phyloP scores from a whole-genome alignment of 202 grass and related monocot genomes.

The Cymbopogon flexuosus region DNA sequence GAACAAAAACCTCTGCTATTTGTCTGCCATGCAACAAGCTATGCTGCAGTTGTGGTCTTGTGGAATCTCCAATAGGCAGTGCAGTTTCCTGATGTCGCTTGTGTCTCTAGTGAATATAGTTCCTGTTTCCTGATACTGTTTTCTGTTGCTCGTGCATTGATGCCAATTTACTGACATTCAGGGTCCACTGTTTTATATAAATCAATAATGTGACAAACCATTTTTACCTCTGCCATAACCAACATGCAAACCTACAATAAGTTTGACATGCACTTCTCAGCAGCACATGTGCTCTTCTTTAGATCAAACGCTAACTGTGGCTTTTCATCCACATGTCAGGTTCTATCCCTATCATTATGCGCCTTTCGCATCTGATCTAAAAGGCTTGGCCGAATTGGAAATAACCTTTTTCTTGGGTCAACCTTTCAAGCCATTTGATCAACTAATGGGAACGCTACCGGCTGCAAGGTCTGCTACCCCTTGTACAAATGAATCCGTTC shows the following conservation, averaged over 20 bases:
- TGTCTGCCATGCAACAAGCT: neutral
- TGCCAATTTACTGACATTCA: neutral
- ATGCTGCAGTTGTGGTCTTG: slow-evolving; percentile 15
- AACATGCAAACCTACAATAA: neutral
- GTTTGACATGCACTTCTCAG: neutral
- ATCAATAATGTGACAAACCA: neutral
- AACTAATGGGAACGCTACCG: slow-evolving; percentile 97
- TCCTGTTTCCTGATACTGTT: neutral
- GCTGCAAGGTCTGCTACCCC: slow-evolving; percentile 71
- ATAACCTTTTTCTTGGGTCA: slow-evolving; percentile 99
- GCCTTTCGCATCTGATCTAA: slow-evolving; percentile 91
- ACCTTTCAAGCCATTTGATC: slow-evolving; percentile 99
- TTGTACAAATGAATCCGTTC: slow-evolving; percentile 2
- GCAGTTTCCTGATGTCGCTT: neutral
- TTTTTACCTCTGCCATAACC: slow-evolving; percentile 15
- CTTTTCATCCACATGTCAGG: slow-evolving; percentile 44
- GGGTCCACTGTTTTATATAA: neutral
- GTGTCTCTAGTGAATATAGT: neutral
- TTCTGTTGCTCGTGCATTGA: neutral
- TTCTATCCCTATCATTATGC: slow-evolving; percentile 99
- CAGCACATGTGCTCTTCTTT: slow-evolving; percentile 9
- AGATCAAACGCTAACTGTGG: slow-evolving; percentile 22
- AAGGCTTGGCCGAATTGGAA: slow-evolving; percentile 77
- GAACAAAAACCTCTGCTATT: neutral
- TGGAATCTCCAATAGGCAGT: neutral